Percentiles rank a stretch among this genome's conserved stretches.
phyloP scores from a whole-genome alignment of 2,329 filamentous ascomycete species.

The Dactylellina leptospora region DNA sequence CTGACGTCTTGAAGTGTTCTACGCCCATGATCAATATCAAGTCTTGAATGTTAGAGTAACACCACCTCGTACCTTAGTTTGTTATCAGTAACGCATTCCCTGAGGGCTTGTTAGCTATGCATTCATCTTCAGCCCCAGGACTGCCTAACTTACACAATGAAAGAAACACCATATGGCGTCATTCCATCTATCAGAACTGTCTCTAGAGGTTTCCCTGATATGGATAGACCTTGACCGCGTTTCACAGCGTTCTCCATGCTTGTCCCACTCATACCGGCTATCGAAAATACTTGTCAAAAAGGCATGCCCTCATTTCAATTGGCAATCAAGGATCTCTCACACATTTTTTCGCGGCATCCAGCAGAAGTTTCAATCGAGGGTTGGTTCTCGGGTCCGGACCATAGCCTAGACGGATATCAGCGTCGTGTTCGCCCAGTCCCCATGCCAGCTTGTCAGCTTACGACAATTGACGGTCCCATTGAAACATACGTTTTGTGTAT shows the following conservation, averaged over 20 bases:
- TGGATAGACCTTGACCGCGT: slow-evolving; percentile 83
- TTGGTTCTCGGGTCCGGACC: slow-evolving; percentile 49
- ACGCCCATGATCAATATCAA: slow-evolving; percentile 76
- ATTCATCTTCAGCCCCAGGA: slow-evolving; percentile 10
- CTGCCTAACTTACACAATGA: slow-evolving; percentile 68
- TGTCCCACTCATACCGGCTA: slow-evolving; percentile 80
- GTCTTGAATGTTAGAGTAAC: slow-evolving; percentile 63
- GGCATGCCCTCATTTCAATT: too few relatives aligned
- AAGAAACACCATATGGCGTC: slow-evolving; percentile 74
- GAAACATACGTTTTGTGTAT: slow-evolving; percentile 49
- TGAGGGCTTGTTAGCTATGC: slow-evolving; percentile 29
- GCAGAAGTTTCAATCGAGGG: slow-evolving; percentile 24
- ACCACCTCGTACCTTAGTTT: slow-evolving; percentile 54
- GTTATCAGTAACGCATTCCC: slow-evolving; percentile 56
- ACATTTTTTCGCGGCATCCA: slow-evolving; percentile 46
- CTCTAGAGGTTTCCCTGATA: slow-evolving; percentile 79
- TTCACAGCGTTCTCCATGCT: slow-evolving; percentile 86
- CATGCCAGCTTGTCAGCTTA: background rate
- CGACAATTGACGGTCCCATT: background rate
- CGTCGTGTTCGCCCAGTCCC: background rate
- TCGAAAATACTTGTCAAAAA: background rate
- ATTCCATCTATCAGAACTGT: slow-evolving; percentile 80
- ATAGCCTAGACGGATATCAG: slow-evolving; percentile 26
- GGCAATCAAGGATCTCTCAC: slow-evolving; percentile 21
- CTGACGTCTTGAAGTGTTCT: slow-evolving; percentile 78